A percentile compares a stretch with the other conserved stretches of the same genome.
phyloP scores from a whole-genome alignment of 176 grass and related monocot species.

The Phoenix dactylifera region DNA sequence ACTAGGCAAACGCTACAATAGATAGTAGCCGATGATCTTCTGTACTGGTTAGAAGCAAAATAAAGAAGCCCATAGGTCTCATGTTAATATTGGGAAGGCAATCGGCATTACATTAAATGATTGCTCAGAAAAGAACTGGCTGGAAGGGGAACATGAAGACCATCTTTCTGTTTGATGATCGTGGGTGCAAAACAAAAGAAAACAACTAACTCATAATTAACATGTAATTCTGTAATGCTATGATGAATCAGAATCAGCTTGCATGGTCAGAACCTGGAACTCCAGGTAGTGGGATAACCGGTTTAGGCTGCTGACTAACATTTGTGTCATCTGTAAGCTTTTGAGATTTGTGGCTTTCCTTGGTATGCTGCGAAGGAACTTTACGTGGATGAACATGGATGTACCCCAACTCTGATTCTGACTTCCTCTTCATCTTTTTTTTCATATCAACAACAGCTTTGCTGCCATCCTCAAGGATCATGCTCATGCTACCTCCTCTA shows the following conservation, averaged over 20 bases:
- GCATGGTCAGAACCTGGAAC: not conserved
- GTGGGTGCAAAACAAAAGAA: too few relatives aligned
- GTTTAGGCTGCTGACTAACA: constrained; percentile 3
- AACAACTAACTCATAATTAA: too few relatives aligned
- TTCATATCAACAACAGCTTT: constrained; percentile 21
- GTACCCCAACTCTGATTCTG: constrained; percentile 35
- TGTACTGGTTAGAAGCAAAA: too few relatives aligned
- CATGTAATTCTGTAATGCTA: too few relatives aligned
- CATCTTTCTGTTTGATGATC: too few relatives aligned
- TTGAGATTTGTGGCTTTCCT: constrained; percentile 38
- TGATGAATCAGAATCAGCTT: constrained; percentile 2
- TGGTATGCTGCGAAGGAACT: constrained; percentile 28
- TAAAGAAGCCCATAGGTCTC: too few relatives aligned
- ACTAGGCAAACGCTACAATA: too few relatives aligned
- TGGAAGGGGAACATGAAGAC: too few relatives aligned
- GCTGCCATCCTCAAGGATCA: constrained; percentile 24
- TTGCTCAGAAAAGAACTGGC: too few relatives aligned
- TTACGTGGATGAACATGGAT: constrained; percentile 34
- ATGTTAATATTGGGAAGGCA: too few relatives aligned
- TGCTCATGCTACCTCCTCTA: constrained; percentile 14
- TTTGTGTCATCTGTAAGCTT: constrained; percentile 42
- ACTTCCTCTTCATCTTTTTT: constrained; percentile 67
- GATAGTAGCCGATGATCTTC: too few relatives aligned
- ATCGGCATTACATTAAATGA: too few relatives aligned
- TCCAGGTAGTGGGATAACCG: not conserved